A percentile compares a stretch with the other conserved stretches of the same genome.
These are phyloP conservation scores for Hypholoma fasciculare DNA, from an alignment of 768 basidiomycete genomes.

Conservation along the genomic window DNA sequence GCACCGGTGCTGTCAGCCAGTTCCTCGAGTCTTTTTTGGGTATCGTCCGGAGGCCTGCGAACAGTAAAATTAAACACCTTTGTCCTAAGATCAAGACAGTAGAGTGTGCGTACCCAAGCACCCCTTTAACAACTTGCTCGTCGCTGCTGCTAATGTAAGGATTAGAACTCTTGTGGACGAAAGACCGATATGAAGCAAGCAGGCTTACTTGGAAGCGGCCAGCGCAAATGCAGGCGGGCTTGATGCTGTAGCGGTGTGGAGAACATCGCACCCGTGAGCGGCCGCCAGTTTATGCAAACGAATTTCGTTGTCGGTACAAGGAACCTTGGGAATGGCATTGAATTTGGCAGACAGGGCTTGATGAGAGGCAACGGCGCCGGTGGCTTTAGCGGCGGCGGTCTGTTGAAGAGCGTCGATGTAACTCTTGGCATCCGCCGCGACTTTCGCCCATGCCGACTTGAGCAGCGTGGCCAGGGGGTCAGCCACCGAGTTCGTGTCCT, in stretches of 20 bases:
- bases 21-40: background rate
- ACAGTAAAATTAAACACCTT: background rate
- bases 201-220: no score
- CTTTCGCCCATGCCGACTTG: background rate
- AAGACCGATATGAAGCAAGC: background rate
- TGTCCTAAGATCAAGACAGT: background rate
- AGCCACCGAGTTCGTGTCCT: background rate
- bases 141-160: background rate
- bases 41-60: background rate
- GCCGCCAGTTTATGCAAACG: background rate
- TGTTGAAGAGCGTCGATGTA: background rate
- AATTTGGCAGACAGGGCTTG: background rate
- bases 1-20: background rate
- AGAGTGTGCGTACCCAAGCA: background rate
- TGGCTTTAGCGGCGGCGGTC: background rate
- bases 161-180: background rate
- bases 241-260: background rate
- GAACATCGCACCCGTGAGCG: background rate
- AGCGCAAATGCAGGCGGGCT: no score
- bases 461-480: background rate
- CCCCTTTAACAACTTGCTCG: background rate
- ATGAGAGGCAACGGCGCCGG: background rate
- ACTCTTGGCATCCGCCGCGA: background rate
- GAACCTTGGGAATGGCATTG: background rate
- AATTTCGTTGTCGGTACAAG: background rate